Evolutionary conservation across 2,329 filamentous ascomycete genomes (phyloP).

Genomic region (Macrophomina pseudophaseolina): DNA sequence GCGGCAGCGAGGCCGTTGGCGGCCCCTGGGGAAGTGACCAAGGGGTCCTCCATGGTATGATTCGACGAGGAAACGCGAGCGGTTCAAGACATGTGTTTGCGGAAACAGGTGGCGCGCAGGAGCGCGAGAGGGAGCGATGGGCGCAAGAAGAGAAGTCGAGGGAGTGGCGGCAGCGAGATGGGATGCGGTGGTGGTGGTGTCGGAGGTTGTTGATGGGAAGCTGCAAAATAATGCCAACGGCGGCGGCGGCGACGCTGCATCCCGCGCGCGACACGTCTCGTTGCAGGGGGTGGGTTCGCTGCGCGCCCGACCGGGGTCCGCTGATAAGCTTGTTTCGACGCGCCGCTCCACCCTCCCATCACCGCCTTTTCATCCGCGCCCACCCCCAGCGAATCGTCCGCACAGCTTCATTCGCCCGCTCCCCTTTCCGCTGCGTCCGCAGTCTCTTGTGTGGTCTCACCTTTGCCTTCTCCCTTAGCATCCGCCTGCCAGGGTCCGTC

Average conservation of each 20-base stretch:
- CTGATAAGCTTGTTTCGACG: slow-evolving; percentile 15
- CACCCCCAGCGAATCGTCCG: neutral
- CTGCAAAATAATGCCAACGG: slow-evolving; percentile 13
- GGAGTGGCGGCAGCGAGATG: slow-evolving; percentile 9
- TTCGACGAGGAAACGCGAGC: neutral
- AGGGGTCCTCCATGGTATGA: slow-evolving; percentile 47
- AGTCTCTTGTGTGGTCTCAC: neutral
- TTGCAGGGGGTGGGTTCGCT: neutral
- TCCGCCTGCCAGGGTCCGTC: neutral
- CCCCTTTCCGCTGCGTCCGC: neutral
- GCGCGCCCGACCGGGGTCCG: neutral
- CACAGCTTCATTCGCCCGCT: neutral
- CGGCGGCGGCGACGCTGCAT: slow-evolving; percentile 3
- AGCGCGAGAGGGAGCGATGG: slow-evolving; percentile 12
- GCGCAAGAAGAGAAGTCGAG: neutral
- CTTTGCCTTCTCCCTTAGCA: neutral
- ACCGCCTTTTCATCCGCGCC: slow-evolving; percentile 7
- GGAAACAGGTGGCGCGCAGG: neutral
- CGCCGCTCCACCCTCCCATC: slow-evolving; percentile 18
- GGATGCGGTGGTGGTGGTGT: slow-evolving; percentile 1
- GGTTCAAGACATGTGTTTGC: slow-evolving; percentile 23
- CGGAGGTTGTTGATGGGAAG: slow-evolving; percentile 11
- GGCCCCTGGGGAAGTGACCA: slow-evolving; percentile 43
- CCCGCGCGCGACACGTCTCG: slow-evolving; percentile 19
- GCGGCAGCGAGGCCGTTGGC: slow-evolving; percentile 42